Evolutionary conservation across 176 grass and related monocot genomes (phyloP).

Genomic region (Eremochloa ophiuroides): DNA sequence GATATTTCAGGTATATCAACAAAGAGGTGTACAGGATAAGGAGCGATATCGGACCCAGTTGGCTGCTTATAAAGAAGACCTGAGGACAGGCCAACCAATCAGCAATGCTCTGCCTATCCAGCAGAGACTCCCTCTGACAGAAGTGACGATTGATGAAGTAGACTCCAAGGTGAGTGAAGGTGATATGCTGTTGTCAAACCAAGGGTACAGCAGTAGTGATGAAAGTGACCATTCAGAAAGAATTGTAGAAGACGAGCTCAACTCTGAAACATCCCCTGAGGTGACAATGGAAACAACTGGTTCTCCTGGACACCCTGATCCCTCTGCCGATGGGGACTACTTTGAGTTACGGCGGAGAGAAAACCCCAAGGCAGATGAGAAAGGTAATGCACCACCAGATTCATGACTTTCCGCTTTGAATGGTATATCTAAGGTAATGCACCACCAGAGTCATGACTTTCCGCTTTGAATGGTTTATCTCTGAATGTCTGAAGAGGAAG

Average conservation of each 20-base stretch:
- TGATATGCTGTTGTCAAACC: constrained; percentile 44
- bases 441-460: constrained; percentile 25
- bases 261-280: constrained; percentile 44
- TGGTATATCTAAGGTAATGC: background rate
- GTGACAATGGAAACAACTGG: constrained; percentile 28
- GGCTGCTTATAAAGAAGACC: constrained; percentile 60
- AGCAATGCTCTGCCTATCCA: constrained; percentile 54
- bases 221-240: constrained; percentile 31
- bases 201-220: constrained; percentile 44
- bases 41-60: constrained; percentile 74
- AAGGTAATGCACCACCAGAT: constrained; percentile 25
- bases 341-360: constrained; percentile 70
- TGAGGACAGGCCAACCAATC: constrained; percentile 45
- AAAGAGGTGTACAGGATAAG: constrained; percentile 76
- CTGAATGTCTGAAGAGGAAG: background rate
- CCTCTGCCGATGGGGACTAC: constrained; percentile 17
- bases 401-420: background rate
- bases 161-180: constrained; percentile 49
- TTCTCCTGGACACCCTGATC: constrained; percentile 28
- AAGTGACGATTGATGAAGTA: constrained; percentile 55
- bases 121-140: constrained; percentile 50
- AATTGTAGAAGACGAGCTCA: constrained; percentile 36
- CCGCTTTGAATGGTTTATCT: constrained; percentile 2
- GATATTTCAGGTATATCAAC: constrained; percentile 76
- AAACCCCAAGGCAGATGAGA: constrained; percentile 33